Evolutionary conservation across 2,329 filamentous ascomycete species (phyloP).

Genomic region (Colletotrichum eremochloae): DNA sequence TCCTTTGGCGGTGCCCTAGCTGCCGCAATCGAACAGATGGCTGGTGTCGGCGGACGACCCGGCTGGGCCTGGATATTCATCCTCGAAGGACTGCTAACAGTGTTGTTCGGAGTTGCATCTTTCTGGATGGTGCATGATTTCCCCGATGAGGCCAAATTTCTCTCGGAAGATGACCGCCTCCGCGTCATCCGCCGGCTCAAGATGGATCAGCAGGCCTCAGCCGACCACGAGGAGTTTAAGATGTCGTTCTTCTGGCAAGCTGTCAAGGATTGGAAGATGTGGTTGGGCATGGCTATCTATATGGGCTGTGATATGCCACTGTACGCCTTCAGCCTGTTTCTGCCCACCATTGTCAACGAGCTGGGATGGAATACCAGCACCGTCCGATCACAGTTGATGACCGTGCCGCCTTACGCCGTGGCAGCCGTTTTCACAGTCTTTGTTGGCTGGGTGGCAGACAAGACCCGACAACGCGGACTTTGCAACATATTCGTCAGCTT

Average conservation of each 20-base stretch:
- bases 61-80: slow-evolving; percentile 79
- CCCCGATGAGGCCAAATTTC: slow-evolving; percentile 80
- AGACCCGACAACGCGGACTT: slow-evolving; percentile 77
- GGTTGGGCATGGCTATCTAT: slow-evolving; percentile 79
- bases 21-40: slow-evolving; percentile 78
- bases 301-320: slow-evolving; percentile 81
- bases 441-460: slow-evolving; percentile 83
- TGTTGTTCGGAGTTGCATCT: slow-evolving; percentile 75
- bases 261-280: slow-evolving; percentile 88
- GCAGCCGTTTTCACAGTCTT: slow-evolving; percentile 77
- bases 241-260: slow-evolving; percentile 79
- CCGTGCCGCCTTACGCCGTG: slow-evolving; percentile 80
- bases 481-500: slow-evolving; percentile 82
- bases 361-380: slow-evolving; percentile 51
- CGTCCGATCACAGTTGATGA: slow-evolving; percentile 77
- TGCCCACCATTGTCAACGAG: slow-evolving; percentile 51
- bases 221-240: slow-evolving; percentile 81
- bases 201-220: slow-evolving; percentile 79
- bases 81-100: slow-evolving; percentile 77
- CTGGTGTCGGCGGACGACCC: slow-evolving; percentile 68
- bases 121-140: slow-evolving; percentile 89
- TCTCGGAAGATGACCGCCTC: slow-evolving; percentile 76
- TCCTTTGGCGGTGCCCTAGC: slow-evolving; percentile 83
- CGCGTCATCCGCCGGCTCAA: slow-evolving; percentile 80
- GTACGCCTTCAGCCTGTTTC: slow-evolving; percentile 82